phyloP scores from a whole-genome alignment of 495 filamentous ascomycete species.

The Trichoderma reesei region DNA sequence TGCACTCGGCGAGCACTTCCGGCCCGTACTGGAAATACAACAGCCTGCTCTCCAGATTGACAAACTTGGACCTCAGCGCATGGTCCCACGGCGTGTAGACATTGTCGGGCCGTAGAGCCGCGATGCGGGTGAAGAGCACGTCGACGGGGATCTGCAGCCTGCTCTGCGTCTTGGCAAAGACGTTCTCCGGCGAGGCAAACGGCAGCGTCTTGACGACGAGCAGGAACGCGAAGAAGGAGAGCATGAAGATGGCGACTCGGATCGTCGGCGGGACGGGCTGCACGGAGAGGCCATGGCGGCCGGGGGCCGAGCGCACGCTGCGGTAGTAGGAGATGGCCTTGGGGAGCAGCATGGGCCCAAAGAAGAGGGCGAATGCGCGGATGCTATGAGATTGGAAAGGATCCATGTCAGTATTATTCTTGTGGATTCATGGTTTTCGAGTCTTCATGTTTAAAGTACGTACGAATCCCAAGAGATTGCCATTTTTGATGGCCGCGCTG shows the following conservation, averaged over 20 bases:
- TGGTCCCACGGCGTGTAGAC: constrained; percentile 52
- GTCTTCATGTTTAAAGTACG: not conserved
- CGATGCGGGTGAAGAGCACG: constrained; percentile 74
- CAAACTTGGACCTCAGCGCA: constrained; percentile 55
- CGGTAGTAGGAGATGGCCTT: constrained; percentile 64
- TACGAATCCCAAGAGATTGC: constrained; percentile 11
- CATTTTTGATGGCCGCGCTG: constrained; percentile 1
- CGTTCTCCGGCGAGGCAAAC: constrained; percentile 61
- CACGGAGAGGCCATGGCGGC: constrained; percentile 41
- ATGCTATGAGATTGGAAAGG: no score
- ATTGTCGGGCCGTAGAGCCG: constrained; percentile 44
- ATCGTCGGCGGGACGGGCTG: constrained; percentile 49
- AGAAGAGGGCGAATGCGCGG: constrained; percentile 72
- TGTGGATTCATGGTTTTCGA: not conserved
- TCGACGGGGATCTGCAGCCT: constrained; percentile 77
- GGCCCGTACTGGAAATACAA: constrained; percentile 80
- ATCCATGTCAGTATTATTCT: not conserved
- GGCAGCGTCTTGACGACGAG: constrained; percentile 59
- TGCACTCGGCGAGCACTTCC: constrained; percentile 57
- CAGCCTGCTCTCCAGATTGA: constrained; percentile 58
- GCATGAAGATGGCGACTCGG: constrained; percentile 47
- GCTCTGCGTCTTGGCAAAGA: constrained; percentile 69
- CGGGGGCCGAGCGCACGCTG: constrained; percentile 38
- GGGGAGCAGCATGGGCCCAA: constrained; percentile 76
- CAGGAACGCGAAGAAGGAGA: constrained; percentile 46